Conservation (phyloP, 257 asterid genomes). For the Haberlea rhodopensis region DNA sequence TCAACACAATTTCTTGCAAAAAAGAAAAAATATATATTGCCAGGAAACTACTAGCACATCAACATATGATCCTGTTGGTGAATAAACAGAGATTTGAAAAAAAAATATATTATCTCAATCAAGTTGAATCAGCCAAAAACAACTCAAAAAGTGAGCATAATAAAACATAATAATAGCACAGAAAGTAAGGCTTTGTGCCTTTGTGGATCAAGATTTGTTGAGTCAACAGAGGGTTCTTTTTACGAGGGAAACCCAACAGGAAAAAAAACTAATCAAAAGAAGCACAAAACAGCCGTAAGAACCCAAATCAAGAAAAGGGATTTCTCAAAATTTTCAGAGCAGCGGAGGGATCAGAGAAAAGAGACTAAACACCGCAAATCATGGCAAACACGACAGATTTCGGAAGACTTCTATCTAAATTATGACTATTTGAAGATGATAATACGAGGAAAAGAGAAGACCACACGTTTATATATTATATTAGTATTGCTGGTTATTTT, state of each 20-base stretch:
- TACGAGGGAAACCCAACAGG: slow-evolving; percentile 16
- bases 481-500: neutral
- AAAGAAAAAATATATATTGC: neutral
- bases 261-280: slow-evolving; percentile 1
- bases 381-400: slow-evolving; percentile 18
- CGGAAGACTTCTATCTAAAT: slow-evolving; percentile 9
- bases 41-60: neutral
- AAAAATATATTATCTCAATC: slow-evolving; percentile 4
- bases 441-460: slow-evolving; percentile 23
- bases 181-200: slow-evolving; percentile 19
- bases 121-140: slow-evolving; percentile 20
- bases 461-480: slow-evolving; percentile 22
- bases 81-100: neutral
- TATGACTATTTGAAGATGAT: slow-evolving; percentile 17
- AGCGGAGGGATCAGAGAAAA: slow-evolving; percentile 5
- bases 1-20: neutral
- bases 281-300: slow-evolving; percentile 1
- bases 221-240: slow-evolving; percentile 21
- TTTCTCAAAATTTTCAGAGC: neutral
- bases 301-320: slow-evolving; percentile 19
- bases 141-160: slow-evolving; percentile 22
- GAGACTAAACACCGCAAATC: slow-evolving; percentile 17
- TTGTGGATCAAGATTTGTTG: slow-evolving; percentile 27
- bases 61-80: neutral
- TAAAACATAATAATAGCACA: slow-evolving; percentile 16